A percentile compares a stretch with the other conserved stretches of the same genome.
phyloP scores from a whole-genome alignment of 805 yeast genomes.

The Groenewaldozyma salmanticensis region DNA sequence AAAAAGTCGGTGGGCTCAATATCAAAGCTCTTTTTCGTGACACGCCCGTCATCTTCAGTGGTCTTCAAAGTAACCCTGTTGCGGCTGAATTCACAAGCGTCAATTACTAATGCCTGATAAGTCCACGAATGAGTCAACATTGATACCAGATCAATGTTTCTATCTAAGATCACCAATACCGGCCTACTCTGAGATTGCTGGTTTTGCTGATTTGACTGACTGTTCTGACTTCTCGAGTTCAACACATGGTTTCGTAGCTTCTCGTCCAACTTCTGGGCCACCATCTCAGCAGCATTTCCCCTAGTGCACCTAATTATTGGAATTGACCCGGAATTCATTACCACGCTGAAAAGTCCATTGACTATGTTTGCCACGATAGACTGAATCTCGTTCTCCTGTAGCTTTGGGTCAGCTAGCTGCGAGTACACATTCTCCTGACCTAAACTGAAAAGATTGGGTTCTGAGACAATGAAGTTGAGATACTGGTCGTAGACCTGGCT shows the following conservation, averaged over 20 bases:
- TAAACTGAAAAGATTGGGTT: conserved; percentile 78
- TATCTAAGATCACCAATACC: conserved; percentile 73
- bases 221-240: conserved; percentile 35
- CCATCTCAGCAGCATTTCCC: conserved; percentile 93
- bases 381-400: conserved; percentile 69
- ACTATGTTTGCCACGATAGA: conserved; percentile 59
- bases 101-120: conserved; percentile 92
- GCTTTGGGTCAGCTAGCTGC: conserved; percentile 56
- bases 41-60: conserved; percentile 19
- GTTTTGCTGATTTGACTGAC: conserved; percentile 4
- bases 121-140: conserved; percentile 98
- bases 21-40: conserved; percentile 57
- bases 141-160: conserved; percentile 82
- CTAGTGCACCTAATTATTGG: conserved; percentile 88
- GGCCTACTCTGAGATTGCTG: conserved; percentile 34
- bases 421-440: conserved; percentile 60
- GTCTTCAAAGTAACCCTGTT: conserved; percentile 47
- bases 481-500: conserved; percentile 93
- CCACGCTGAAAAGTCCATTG: conserved; percentile 67
- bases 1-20: conserved; percentile 90
- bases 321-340: conserved; percentile 66
- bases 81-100: conserved; percentile 71
- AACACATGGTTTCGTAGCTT: conserved; percentile 77
- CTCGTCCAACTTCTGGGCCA: conserved; percentile 78
- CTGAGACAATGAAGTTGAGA: conserved; percentile 84